These are phyloP conservation scores for Limnanthes douglasii DNA, from an alignment of 345 rosid species.

Conservation along the genomic window DNA sequence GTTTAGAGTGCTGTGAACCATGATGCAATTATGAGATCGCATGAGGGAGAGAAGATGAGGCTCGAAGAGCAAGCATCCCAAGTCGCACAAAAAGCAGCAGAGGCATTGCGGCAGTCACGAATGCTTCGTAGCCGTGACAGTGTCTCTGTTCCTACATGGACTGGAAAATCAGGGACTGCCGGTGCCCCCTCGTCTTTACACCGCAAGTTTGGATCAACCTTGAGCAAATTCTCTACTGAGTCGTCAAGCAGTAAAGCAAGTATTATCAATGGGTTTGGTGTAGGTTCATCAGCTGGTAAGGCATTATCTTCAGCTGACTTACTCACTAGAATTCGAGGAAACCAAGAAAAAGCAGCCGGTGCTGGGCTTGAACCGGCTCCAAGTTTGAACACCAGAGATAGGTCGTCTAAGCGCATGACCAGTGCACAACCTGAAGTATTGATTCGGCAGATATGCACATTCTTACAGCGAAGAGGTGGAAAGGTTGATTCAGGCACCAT, in stretches of 20 bases:
- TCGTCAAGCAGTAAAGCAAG: constrained; percentile 21
- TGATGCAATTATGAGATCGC: constrained; percentile 63
- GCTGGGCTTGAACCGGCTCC: constrained; percentile 41
- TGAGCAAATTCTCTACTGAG: constrained; percentile 34
- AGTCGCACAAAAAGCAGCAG: constrained; percentile 92
- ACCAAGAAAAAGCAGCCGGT: constrained; percentile 49
- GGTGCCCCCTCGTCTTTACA: constrained; percentile 73
- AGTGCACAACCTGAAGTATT: constrained; percentile 61
- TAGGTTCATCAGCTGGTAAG: constrained; percentile 71
- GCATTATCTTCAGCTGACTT: constrained; percentile 76
- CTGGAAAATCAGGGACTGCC: constrained; percentile 82
- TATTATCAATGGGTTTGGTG: constrained; percentile 38
- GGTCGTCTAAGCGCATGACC: constrained; percentile 15
- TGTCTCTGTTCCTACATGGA: constrained; percentile 86
- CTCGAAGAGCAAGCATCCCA: constrained; percentile 86
- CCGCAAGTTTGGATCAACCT: constrained; percentile 61
- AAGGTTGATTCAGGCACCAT: constrained; percentile 47
- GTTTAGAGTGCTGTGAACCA: constrained; percentile 85
- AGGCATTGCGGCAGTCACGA: constrained; percentile 77
- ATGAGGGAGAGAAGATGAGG: constrained; percentile 62
- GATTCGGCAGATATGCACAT: constrained; percentile 72
- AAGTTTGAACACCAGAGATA: constrained; percentile 20
- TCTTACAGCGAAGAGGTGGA: constrained; percentile 68
- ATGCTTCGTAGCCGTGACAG: constrained; percentile 74
- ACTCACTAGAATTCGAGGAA: constrained; percentile 66